A percentile compares a stretch with the other conserved stretches of the same genome.
These are phyloP conservation scores for Mortierella sp. DNA, from an alignment of 371 early-diverging fungal genomes.

Conservation along the genomic window DNA sequence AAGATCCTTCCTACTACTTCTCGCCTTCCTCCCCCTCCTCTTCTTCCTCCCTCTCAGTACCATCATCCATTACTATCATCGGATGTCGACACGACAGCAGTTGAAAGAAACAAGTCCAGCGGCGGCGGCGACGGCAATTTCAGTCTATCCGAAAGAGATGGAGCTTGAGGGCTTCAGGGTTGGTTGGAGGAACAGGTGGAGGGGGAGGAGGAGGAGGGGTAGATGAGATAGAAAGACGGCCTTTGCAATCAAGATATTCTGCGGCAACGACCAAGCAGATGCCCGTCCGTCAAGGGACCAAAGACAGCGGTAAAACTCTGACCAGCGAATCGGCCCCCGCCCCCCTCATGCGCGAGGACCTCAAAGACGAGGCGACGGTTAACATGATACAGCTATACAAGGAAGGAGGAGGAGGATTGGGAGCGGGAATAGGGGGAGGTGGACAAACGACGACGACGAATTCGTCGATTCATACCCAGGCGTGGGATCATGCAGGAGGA, in stretches of 20 bases:
- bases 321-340: neutral
- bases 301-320: conserved; percentile 23
- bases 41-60: neutral
- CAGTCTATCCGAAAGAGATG: conserved; percentile 4
- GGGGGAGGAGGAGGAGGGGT: neutral
- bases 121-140: neutral
- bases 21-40: neutral
- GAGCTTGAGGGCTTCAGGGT: neutral
- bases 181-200: neutral
- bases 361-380: neutral
- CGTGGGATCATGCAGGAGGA: neutral
- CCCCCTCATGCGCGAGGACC: conserved; percentile 7
- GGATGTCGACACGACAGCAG: neutral
- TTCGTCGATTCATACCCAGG: neutral
- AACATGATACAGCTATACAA: no score
- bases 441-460: neutral
- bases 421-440: no score
- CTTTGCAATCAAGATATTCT: neutral
- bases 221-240: neutral
- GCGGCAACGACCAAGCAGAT: neutral
- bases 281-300: conserved; percentile 17
- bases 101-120: neutral
- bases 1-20: neutral
- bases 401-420: neutral
- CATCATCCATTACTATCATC: neutral